Conservation (phyloP, 2,329 filamentous ascomycete genomes). For the Ascosphaera acerosa region DNA sequence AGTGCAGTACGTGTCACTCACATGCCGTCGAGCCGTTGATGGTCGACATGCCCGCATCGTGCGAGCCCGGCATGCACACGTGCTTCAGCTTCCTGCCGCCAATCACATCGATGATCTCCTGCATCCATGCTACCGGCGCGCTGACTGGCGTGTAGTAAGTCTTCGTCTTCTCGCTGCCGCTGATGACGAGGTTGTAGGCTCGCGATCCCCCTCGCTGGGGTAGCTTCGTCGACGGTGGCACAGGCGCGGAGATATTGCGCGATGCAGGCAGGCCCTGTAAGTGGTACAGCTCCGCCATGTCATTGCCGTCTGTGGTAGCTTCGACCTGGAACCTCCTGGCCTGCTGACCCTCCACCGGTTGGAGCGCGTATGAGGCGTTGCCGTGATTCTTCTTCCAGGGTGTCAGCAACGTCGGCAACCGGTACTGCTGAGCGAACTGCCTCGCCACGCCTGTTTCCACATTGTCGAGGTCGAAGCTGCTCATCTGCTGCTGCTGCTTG, state of each 20-base stretch:
- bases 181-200: conserved; percentile 14
- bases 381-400: conserved; percentile 4
- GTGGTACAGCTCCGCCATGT: conserved; percentile 10
- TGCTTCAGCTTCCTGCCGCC: conserved; percentile 20
- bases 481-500: conserved; percentile 15
- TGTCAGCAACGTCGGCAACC: conserved; percentile 5
- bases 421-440: conserved; percentile 8
- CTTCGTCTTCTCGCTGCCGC: conserved; percentile 11
- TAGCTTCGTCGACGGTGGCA: conserved; percentile 1
- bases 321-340: conserved; percentile 3
- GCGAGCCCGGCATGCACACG: conserved; percentile 24
- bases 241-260: conserved; percentile 5
- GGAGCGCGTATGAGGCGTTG: conserved; percentile 4
- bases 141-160: conserved; percentile 13
- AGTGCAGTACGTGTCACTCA: not conserved
- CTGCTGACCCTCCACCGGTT: conserved; percentile 2
- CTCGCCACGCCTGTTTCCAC: conserved; percentile 10
- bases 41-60: conserved; percentile 25
- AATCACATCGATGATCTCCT: conserved; percentile 14
- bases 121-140: conserved; percentile 17
- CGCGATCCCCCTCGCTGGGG: conserved; percentile 1
- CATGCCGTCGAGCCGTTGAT: conserved; percentile 13
- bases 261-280: conserved; percentile 14
- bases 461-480: conserved; percentile 14
- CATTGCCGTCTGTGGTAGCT: conserved; percentile 11